Evolutionary conservation across 2,329 filamentous ascomycete species (phyloP).

Genomic region (Chrysosporium queenslandicum): DNA sequence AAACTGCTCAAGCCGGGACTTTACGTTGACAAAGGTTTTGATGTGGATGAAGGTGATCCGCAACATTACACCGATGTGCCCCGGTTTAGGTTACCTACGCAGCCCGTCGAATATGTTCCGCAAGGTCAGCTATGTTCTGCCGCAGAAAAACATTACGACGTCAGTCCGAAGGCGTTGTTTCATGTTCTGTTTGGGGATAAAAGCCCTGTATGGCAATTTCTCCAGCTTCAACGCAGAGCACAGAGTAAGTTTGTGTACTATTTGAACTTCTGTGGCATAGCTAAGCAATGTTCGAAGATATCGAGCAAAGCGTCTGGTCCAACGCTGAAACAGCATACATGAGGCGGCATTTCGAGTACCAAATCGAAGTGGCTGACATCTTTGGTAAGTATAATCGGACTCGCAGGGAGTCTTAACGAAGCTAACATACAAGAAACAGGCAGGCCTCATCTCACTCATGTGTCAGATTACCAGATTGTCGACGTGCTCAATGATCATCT

Average conservation of each 20-base stretch:
- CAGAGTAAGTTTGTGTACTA: constrained; percentile 38
- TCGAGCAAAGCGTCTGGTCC: constrained; percentile 79
- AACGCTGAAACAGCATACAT: constrained; percentile 59
- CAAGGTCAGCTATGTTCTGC: constrained; percentile 66
- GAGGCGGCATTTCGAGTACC: constrained; percentile 70
- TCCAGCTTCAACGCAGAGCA: constrained; percentile 74
- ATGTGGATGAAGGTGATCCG: constrained; percentile 35
- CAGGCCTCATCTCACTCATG: constrained; percentile 46
- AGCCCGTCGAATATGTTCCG: constrained; percentile 74
- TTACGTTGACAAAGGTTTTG: constrained; percentile 53
- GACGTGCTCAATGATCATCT: constrained; percentile 71
- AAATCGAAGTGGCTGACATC: constrained; percentile 57
- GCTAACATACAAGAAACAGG: constrained; percentile 27
- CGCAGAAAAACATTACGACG: constrained; percentile 72
- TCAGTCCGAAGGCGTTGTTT: constrained; percentile 89
- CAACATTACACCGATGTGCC: constrained; percentile 41
- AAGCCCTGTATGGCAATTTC: constrained; percentile 81
- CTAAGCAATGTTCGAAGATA: constrained; percentile 40
- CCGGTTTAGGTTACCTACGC: constrained; percentile 72
- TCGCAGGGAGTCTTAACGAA: not conserved
- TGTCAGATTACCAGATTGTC: constrained; percentile 76
- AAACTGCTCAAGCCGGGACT: constrained; percentile 49
- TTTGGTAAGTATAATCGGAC: constrained; percentile 42
- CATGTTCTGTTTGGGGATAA: constrained; percentile 96
- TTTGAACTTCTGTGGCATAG: not conserved